Base-by-base conservation (phyloP, 2,329 filamentous ascomycete species). In the Ophiostoma sp. region DNA sequence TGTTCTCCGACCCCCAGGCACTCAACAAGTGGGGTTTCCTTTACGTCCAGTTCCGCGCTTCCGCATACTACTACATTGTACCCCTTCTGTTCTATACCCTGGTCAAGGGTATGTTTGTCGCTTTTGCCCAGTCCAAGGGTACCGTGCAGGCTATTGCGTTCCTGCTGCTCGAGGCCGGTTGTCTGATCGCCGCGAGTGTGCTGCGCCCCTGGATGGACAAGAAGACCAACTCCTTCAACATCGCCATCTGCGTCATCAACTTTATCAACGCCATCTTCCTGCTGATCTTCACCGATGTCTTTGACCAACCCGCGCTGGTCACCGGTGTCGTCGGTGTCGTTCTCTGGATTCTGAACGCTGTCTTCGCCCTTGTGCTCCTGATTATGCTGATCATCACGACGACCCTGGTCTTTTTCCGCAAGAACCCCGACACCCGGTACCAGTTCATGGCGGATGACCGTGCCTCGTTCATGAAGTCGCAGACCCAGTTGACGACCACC, bases 141-240 rank as follows among this genome's bases (percentile, higher is more conserved):
- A 84, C 84, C 4, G 86, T 87, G 38, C 91, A 95, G 77, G 90
- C 91, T 7, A 83, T 96, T 70, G 90, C 88, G 11, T 81, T 95
- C 66, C 81, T 96, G 65, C 80, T 96, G 70, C 87, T 95, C 70
- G 92, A 96, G 78, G 87, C 87, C 4, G 84, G 79, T 65, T 87
- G 89, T 72, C 83, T 96, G 69, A 87, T 95, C 74, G 84, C 81
- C 58, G 87, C 91, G 67, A 89, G 87, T 74, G 87, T 93, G 65
- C 80, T 95, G 74, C 86, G 90, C 67, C 92, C 92, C n/a, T 96
- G 90, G 86, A 96, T 96, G 92, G 92, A 96, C 83, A 95, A 94
- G 86, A 93, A 91, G 81, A 95, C 91, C 70, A 96, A 96, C 77
- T 87, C 87, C 69, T 94, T 93, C 84, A 95, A 95, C 81, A 94